Percentiles rank a stretch among this genome's conserved stretches.
Conservation (phyloP, 371 early-diverging fungal genomes). For the Circinella umbellata region DNA sequence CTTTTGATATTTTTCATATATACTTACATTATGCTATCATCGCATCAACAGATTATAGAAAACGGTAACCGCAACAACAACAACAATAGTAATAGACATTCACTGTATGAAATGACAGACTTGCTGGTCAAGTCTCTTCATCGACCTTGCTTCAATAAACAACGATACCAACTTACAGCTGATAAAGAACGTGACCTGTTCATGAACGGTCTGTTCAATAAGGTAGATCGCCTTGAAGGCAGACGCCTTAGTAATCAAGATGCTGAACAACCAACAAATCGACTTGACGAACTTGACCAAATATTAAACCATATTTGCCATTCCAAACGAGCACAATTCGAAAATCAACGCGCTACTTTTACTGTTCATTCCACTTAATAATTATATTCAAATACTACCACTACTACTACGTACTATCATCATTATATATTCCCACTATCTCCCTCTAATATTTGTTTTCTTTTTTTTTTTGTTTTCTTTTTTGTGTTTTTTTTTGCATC, state of each 20-base stretch:
- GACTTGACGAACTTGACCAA: constrained; percentile 7
- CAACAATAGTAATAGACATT: neutral
- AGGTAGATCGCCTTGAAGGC: constrained; percentile 35
- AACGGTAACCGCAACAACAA: neutral
- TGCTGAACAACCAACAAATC: constrained; percentile 26
- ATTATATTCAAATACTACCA: neutral
- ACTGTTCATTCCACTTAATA: neutral
- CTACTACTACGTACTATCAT: neutral
- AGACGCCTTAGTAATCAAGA: constrained; percentile 35
- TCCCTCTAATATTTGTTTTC: no score
- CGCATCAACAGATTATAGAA: neutral
- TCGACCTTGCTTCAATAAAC: constrained; percentile 35
- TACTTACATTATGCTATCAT: constrained; percentile 5
- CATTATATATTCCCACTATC: neutral
- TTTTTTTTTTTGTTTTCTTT: no score
- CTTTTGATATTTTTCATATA: neutral
- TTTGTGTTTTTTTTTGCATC: neutral
- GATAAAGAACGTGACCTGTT: constrained; percentile 35
- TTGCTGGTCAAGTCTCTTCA: constrained; percentile 53
- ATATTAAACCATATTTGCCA: constrained; percentile 13
- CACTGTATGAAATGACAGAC: constrained; percentile 26
- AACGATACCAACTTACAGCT: constrained; percentile 28
- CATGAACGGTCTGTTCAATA: constrained; percentile 31
- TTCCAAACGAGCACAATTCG: constrained; percentile 12
- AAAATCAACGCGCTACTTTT: constrained; percentile 23